Percentiles rank a stretch among this genome's conserved stretches.
Evolutionary conservation across 306 rosid genomes (phyloP).

Genomic region (Quercus aquifolioides): DNA sequence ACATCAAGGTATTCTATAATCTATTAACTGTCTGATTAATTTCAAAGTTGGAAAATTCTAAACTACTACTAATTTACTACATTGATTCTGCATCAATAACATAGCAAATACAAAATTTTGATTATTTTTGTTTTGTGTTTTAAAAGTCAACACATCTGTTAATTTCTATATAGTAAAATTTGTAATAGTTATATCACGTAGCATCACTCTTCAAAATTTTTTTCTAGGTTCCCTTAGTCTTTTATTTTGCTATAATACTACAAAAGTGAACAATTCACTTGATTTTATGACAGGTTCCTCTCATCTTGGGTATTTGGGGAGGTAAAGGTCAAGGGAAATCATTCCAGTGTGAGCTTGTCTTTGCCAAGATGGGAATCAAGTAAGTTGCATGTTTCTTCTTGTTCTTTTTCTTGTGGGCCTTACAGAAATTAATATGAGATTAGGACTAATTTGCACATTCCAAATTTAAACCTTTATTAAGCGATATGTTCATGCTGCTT

Average conservation of each 20-base stretch:
- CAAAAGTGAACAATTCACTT: background rate
- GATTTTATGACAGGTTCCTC: constrained; percentile 59
- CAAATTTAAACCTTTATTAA: too few species aligned
- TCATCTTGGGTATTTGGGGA: constrained; percentile 98
- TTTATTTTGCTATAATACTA: background rate
- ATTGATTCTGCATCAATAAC: too few species aligned
- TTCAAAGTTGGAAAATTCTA: background rate
- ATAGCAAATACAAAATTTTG: too few species aligned
- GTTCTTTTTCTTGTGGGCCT: background rate
- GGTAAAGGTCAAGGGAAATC: constrained; percentile 99
- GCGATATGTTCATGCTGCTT: background rate
- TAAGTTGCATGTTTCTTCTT: constrained; percentile 30
- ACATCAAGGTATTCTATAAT: constrained; percentile 64
- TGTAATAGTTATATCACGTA: too few species aligned
- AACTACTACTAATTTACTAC: too few species aligned
- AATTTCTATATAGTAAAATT: too few species aligned
- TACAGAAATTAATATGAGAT: too few species aligned
- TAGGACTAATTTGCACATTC: background rate
- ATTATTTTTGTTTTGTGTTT: too few species aligned
- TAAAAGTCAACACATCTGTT: too few species aligned
- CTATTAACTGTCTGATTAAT: background rate
- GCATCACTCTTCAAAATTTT: background rate
- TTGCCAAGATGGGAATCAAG: constrained; percentile 99
- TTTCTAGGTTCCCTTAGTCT: background rate
- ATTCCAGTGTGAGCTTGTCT: constrained; percentile 95